Evolutionary conservation across 164 flowering plant genomes (phyloP).

Genomic region (Santalum album): DNA sequence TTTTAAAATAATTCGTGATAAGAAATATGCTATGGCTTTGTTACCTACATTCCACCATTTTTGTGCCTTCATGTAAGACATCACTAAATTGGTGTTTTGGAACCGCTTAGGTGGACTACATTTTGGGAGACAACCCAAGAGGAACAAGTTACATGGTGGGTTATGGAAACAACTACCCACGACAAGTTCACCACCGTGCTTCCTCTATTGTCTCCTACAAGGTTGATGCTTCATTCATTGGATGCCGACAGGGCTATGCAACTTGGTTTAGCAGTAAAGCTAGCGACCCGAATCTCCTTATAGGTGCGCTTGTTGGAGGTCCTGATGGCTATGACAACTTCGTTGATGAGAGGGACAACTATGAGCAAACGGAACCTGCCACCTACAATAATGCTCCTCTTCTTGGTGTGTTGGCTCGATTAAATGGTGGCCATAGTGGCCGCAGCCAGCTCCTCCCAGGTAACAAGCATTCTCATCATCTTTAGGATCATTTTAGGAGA

Average conservation of each 20-base stretch:
- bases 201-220: conserved; percentile 78
- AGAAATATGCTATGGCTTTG: too few species aligned
- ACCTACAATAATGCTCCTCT: conserved; percentile 97
- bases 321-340: conserved; percentile 94
- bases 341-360: conserved; percentile 81
- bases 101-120: conserved; percentile 65
- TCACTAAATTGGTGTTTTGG: neutral
- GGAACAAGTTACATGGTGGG: conserved; percentile 98
- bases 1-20: too few species aligned
- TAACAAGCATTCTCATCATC: conserved; percentile 11
- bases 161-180: conserved; percentile 79
- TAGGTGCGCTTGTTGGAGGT: conserved; percentile 90
- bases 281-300: conserved; percentile 77
- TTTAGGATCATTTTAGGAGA: neutral
- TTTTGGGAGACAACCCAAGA: conserved; percentile 96
- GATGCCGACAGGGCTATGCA: conserved; percentile 83
- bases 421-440: conserved; percentile 49
- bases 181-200: conserved; percentile 76
- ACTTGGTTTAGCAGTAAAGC: conserved; percentile 71
- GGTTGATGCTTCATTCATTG: conserved; percentile 55
- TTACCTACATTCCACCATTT: too few species aligned
- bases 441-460: conserved; percentile 86
- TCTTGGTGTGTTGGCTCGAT: conserved; percentile 69
- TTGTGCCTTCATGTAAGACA: too few species aligned
- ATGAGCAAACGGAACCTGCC: conserved; percentile 94